A percentile compares a stretch with the other conserved stretches of the same genome.
phyloP scores from a whole-genome alignment of 2,329 filamentous ascomycete species.

The Diaporthe ampelina region DNA sequence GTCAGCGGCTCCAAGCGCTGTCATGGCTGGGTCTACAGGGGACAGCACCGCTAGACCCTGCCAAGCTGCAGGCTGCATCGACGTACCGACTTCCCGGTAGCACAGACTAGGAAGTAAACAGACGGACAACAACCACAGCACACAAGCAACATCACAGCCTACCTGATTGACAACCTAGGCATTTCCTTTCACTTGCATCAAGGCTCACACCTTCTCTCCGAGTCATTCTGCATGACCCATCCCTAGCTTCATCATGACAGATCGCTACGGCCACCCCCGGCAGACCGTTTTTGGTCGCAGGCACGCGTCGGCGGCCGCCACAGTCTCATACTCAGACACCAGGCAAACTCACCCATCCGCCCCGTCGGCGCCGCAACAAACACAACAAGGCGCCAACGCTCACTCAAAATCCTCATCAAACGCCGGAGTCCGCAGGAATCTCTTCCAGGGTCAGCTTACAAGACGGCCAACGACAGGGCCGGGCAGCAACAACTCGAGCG shows the following conservation, averaged over 20 bases:
- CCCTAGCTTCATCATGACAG: conserved; percentile 42
- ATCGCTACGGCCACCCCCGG: conserved; percentile 44
- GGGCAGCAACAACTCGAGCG: conserved; percentile 53
- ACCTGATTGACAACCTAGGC: not conserved
- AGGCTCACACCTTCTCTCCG: not conserved
- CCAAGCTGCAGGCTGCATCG: not conserved
- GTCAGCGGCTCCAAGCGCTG: not conserved
- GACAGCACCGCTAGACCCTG: not conserved
- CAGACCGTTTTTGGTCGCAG: conserved; percentile 41
- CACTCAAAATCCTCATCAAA: conserved; percentile 12
- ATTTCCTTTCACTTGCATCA: not conserved
- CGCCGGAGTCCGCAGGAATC: conserved; percentile 63
- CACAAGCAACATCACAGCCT: not conserved
- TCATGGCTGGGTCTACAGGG: not conserved
- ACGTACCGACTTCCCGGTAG: not conserved
- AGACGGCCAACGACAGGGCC: conserved; percentile 62
- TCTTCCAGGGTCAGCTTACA: conserved; percentile 72
- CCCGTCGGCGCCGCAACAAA: conserved; percentile 20
- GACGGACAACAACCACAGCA: conserved; percentile 8
- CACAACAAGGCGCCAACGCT: not conserved
- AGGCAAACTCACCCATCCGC: conserved; percentile 26
- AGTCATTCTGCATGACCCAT: not conserved
- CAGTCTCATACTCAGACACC: conserved; percentile 40
- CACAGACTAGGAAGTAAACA: not conserved
- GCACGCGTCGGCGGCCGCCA: conserved; percentile 40